Evolutionary conservation across 2,329 filamentous ascomycete genomes (phyloP).

Genomic region (Curvularia lunata): DNA sequence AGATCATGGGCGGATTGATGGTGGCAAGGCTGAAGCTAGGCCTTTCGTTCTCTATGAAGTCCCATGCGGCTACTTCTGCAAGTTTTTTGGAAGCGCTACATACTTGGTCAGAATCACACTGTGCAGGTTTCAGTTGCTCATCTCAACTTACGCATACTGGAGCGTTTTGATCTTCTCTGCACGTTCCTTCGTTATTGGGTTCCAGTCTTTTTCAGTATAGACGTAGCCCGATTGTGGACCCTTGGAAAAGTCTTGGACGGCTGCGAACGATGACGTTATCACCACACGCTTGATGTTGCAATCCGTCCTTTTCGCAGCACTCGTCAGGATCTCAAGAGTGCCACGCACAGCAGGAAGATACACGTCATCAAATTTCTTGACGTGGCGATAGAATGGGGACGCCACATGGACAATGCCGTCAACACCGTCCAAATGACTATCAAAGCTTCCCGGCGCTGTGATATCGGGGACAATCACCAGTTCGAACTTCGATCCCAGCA

Average conservation of each 20-base stretch:
- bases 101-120: constrained; percentile 51
- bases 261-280: constrained; percentile 72
- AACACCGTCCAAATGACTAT: no score
- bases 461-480: no score
- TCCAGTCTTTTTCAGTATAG: constrained; percentile 64
- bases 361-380: no score
- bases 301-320: background rate
- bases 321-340: no score
- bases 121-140: constrained; percentile 33
- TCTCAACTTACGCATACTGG: constrained; percentile 31
- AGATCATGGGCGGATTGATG: constrained; percentile 47
- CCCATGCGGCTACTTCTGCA: constrained; percentile 62
- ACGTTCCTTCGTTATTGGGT: constrained; percentile 58
- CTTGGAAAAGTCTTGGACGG: constrained; percentile 64
- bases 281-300: constrained; percentile 69
- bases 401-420: no score
- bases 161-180: no score
- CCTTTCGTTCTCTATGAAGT: constrained; percentile 59
- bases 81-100: constrained; percentile 68
- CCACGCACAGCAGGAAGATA: no score
- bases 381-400: no score
- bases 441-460: no score
- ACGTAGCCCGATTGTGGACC: constrained; percentile 56
- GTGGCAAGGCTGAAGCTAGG: constrained; percentile 58
- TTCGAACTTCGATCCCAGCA: no score